These are phyloP conservation scores for Aristolochia californica DNA, from an alignment of 164 flowering plant species.

Conservation along the genomic window DNA sequence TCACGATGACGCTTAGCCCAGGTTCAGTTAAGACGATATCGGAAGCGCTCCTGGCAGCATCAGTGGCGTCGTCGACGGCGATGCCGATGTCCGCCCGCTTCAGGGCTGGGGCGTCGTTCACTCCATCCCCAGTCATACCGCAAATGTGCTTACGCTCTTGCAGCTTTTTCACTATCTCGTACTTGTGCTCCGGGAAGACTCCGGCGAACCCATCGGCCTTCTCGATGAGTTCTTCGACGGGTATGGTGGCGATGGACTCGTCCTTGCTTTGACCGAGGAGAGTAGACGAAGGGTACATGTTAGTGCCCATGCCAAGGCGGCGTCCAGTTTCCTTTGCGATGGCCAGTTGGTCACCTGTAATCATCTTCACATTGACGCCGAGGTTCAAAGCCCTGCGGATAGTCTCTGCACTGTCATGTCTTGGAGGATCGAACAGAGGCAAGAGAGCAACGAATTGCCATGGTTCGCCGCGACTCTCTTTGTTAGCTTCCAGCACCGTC, in stretches of 20 bases:
- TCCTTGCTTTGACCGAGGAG: conserved; percentile 25
- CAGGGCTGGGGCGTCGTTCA: conserved; percentile 35
- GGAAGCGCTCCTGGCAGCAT: conserved; percentile 36
- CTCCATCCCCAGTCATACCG: conserved; percentile 42
- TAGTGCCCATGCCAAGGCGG: conserved; percentile 27
- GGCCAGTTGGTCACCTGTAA: conserved; percentile 26
- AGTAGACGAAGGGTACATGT: conserved; percentile 30
- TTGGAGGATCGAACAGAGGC: conserved; percentile 26
- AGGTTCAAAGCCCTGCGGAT: conserved; percentile 20
- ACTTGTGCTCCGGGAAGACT: conserved; percentile 36
- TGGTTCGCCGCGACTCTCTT: conserved; percentile 24
- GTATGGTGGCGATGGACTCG: conserved; percentile 13
- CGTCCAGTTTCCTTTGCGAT: conserved; percentile 27
- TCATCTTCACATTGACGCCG: conserved; percentile 29
- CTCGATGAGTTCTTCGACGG: conserved; percentile 27
- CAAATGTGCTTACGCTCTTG: conserved; percentile 34
- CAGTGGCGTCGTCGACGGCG: conserved; percentile 38
- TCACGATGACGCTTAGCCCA: conserved; percentile 26
- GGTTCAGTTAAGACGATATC: conserved; percentile 39
- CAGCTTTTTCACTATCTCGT: conserved; percentile 34
- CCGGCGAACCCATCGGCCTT: conserved; percentile 32
- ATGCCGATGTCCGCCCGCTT: conserved; percentile 36
- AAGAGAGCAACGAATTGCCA: conserved; percentile 23
- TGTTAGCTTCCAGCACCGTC: conserved; percentile 23
- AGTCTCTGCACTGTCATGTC: conserved; percentile 27